Conservation (phyloP, 2,329 filamentous ascomycete genomes). For the Pyrenochaeta sp. region DNA sequence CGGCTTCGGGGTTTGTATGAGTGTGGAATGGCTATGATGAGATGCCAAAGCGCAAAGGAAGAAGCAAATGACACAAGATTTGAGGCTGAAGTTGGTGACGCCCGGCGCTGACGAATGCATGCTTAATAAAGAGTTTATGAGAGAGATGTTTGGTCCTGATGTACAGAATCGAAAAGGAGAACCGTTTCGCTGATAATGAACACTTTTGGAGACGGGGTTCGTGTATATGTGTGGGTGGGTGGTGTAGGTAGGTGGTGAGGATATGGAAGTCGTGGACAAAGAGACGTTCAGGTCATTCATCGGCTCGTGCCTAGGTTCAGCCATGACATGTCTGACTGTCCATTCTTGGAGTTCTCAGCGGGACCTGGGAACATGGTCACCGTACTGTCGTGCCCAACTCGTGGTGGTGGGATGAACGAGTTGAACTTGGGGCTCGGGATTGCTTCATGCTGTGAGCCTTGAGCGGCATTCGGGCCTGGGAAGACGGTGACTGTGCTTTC, state of each 20-base stretch:
- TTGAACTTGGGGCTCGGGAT: slow-evolving; percentile 62
- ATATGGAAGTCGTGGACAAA: slow-evolving; percentile 4
- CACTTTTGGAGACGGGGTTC: slow-evolving; percentile 23
- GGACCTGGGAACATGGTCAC: slow-evolving; percentile 41
- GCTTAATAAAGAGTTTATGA: slow-evolving; percentile 29
- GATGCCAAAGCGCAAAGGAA: slow-evolving; percentile 14
- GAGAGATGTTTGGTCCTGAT: no score
- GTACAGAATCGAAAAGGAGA: slow-evolving; percentile 24
- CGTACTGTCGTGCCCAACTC: slow-evolving; percentile 66
- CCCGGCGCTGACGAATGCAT: slow-evolving; percentile 40
- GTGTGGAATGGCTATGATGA: slow-evolving; percentile 10
- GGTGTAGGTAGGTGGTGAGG: slow-evolving; percentile 7
- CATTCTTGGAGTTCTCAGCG: slow-evolving; percentile 25
- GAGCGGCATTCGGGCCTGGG: slow-evolving; percentile 33
- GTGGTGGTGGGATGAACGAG: slow-evolving; percentile 50
- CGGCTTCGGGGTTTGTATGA: slow-evolving; percentile 20
- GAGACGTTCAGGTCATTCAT: slow-evolving; percentile 15
- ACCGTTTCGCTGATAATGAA: slow-evolving; percentile 30
- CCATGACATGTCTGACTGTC: slow-evolving; percentile 76
- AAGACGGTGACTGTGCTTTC: slow-evolving; percentile 58
- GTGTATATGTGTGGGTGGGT: slow-evolving; percentile 16
- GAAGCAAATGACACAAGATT: slow-evolving; percentile 14
- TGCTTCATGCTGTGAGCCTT: slow-evolving; percentile 13
- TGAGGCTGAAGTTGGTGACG: slow-evolving; percentile 28
- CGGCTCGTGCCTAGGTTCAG: slow-evolving; percentile 68